Conservation (phyloP, 192 early-diverging fungal species). For the Diversispora epigaea region DNA sequence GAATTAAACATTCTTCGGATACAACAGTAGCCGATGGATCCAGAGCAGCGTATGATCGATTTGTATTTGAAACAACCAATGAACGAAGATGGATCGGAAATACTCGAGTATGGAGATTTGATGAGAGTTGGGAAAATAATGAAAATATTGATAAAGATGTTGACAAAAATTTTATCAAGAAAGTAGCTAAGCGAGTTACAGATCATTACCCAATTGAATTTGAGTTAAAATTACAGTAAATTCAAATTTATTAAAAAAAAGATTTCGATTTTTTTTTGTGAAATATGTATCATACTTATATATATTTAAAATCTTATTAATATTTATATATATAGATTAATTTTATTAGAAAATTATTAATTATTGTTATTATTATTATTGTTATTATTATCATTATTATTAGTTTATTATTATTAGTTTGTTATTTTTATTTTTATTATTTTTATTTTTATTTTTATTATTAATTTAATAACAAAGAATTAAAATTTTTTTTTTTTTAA, state of each 20-base stretch:
- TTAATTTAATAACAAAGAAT: no score
- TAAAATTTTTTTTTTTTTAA: no score
- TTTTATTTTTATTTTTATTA: no score
- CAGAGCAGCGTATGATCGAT: slow-evolving; percentile 28
- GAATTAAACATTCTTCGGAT: slow-evolving; percentile 22
- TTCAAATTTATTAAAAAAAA: neutral
- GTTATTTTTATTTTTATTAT: no score
- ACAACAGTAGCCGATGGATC: slow-evolving; percentile 20
- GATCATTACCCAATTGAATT: slow-evolving; percentile 35
- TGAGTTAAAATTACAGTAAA: slow-evolving; percentile 9
- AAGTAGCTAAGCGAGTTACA: slow-evolving; percentile 19
- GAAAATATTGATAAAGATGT: neutral
- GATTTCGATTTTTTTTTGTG: no score
- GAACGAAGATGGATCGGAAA: slow-evolving; percentile 26
- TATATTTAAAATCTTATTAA: no score
- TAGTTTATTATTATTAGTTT: no score
- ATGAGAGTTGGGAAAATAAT: slow-evolving; percentile 16
- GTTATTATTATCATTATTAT: no score
- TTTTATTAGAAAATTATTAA: no score
- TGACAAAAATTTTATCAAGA: slow-evolving; percentile 3
- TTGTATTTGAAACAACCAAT: slow-evolving; percentile 24
- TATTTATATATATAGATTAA: no score
- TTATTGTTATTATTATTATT: no score
- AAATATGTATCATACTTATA: no score
- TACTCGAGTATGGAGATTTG: slow-evolving; percentile 21